These are phyloP conservation scores for Aleurites moluccanus DNA, from an alignment of 441 rosid genomes.

Conservation along the genomic window DNA sequence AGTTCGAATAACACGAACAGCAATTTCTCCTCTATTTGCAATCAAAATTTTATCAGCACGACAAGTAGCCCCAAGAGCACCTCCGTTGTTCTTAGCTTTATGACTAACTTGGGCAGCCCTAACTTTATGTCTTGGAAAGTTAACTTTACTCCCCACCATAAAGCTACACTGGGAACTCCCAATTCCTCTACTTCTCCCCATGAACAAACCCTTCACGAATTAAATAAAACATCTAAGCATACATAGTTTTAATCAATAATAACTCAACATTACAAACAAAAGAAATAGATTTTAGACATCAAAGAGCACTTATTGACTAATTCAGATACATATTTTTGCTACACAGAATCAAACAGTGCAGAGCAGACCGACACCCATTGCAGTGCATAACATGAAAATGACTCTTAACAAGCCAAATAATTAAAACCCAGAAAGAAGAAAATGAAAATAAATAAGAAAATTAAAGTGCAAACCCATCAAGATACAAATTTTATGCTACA, in stretches of 20 bases:
- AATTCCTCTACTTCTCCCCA: constrained; percentile 42
- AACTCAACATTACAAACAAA: not conserved
- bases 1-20: constrained; percentile 94
- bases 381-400: not conserved
- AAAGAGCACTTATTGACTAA: not conserved
- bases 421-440: not conserved
- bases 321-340: not conserved
- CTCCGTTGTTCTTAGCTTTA: constrained; percentile 44
- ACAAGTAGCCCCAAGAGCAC: constrained; percentile 60
- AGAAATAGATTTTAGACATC: not conserved
- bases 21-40: constrained; percentile 96
- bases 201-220: constrained; percentile 49
- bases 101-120: constrained; percentile 35
- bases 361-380: not conserved
- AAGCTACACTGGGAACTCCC: constrained; percentile 66
- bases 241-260: not conserved
- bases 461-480: too few species aligned
- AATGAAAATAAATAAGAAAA: too few species aligned
- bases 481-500: too few species aligned
- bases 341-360: not conserved
- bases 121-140: constrained; percentile 53
- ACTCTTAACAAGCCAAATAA: constrained; percentile 1
- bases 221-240: constrained; percentile 7
- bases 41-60: constrained; percentile 80
- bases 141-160: constrained; percentile 45